Percentiles rank a stretch among this genome's conserved stretches.
These are phyloP conservation scores for Chaetomium fimeti DNA, from an alignment of 495 filamentous ascomycete genomes.

Conservation along the genomic window DNA sequence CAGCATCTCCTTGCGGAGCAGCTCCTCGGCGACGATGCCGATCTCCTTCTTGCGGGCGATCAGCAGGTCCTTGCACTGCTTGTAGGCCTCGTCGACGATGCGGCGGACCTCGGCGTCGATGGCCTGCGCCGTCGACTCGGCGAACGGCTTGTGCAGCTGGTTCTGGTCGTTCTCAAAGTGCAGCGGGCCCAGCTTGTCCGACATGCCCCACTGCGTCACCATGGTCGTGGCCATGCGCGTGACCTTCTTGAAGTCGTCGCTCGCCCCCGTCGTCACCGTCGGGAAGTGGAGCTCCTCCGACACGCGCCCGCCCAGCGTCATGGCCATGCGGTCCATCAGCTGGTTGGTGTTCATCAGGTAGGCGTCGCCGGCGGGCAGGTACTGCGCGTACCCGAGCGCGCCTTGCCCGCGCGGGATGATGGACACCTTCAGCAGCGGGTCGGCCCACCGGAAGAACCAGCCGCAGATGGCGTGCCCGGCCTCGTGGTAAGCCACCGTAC, in stretches of 20 bases:
- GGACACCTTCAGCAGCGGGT: constrained; percentile 95
- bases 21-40: constrained; percentile 86
- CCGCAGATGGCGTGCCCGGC: constrained; percentile 97
- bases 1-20: constrained; percentile 87
- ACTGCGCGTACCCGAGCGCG: constrained; percentile 93
- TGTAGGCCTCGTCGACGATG: constrained; percentile 88
- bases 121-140: constrained; percentile 83
- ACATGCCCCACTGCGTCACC: constrained; percentile 99
- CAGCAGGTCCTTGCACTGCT: constrained; percentile 80
- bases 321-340: constrained; percentile 99
- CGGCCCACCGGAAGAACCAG: constrained; percentile 95
- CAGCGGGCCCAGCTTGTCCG: constrained; percentile 82
- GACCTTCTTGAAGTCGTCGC: constrained; percentile 98
- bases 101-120: constrained; percentile 89
- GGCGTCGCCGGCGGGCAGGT: constrained; percentile 83
- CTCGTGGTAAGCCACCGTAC: constrained; percentile 94
- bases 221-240: constrained; percentile 92
- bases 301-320: constrained; percentile 93
- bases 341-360: constrained; percentile 95
- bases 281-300: constrained; percentile 95
- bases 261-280: constrained; percentile 89
- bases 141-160: constrained; percentile 89
- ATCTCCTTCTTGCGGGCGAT: constrained; percentile 83
- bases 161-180: constrained; percentile 80
- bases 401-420: constrained; percentile 96